phyloP scores from a whole-genome alignment of 2,329 filamentous ascomycete genomes.

The Rugonectria rugulosa region DNA sequence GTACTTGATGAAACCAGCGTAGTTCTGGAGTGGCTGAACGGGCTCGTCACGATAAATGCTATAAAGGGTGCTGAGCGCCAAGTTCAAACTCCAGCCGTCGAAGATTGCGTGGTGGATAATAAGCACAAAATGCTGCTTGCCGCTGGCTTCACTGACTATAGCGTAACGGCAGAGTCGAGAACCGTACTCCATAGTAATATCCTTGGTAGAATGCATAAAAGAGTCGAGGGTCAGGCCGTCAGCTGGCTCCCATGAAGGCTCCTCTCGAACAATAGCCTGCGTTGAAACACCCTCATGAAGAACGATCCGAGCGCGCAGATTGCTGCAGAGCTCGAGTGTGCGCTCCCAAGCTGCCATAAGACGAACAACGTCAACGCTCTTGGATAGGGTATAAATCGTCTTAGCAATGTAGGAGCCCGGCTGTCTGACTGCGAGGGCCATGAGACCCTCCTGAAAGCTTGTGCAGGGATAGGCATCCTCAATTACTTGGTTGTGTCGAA shows the following conservation, averaged over 20 bases:
- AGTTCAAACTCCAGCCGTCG: too few relatives aligned
- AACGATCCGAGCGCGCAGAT: background rate
- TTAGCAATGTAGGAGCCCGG: slow-evolving; percentile 20
- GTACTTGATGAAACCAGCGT: too few relatives aligned
- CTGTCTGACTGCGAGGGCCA: slow-evolving; percentile 30
- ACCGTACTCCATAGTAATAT: background rate
- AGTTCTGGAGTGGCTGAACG: too few relatives aligned
- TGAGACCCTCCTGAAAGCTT: slow-evolving; percentile 45
- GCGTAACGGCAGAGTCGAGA: too few relatives aligned
- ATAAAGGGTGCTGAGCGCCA: too few relatives aligned
- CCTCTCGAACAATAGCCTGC: background rate
- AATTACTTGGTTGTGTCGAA: background rate
- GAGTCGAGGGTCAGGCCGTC: background rate
- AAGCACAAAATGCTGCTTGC: too few relatives aligned
- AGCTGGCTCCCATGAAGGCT: background rate
- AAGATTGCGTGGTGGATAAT: too few relatives aligned
- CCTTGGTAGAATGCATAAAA: background rate
- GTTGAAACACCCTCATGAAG: background rate
- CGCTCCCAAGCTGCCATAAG: slow-evolving; percentile 1
- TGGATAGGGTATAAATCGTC: background rate
- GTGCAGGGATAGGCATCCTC: slow-evolving; percentile 34
- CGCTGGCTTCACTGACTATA: too few relatives aligned
- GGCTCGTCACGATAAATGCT: too few relatives aligned
- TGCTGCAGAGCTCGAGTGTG: background rate
- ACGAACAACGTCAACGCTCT: background rate